Evolutionary conservation across 768 basidiomycete genomes (phyloP).

Genomic region (Cystofilobasidium bisporidii): DNA sequence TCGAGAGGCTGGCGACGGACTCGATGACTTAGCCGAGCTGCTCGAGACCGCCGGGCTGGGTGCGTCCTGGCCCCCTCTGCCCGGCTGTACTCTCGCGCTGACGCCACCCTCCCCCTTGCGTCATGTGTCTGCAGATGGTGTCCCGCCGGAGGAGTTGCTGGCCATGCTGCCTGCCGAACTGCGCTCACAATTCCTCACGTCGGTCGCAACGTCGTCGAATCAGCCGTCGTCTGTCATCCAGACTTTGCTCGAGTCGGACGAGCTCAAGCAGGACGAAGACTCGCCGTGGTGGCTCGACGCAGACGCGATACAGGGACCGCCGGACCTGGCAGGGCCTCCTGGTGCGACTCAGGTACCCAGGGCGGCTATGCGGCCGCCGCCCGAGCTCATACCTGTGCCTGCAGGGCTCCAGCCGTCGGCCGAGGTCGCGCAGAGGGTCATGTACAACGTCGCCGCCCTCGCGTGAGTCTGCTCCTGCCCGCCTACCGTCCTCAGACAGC

Average conservation of each 20-base stretch:
- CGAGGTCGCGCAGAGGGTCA: conserved; percentile 39
- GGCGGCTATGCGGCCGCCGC: conserved; percentile 45
- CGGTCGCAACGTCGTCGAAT: background rate
- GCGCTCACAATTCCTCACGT: conserved; percentile 20
- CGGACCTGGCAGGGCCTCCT: conserved; percentile 25
- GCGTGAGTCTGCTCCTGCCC: conserved; percentile 46
- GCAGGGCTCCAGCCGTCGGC: conserved; percentile 44
- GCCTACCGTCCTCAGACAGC: background rate
- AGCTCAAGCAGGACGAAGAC: conserved; percentile 46
- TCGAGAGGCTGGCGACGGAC: conserved; percentile 39
- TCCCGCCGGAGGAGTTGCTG: conserved; percentile 47
- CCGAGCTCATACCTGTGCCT: background rate
- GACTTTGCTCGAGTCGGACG: conserved; percentile 31
- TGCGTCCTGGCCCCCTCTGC: background rate
- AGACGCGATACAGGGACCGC: conserved; percentile 21
- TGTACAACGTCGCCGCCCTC: conserved; percentile 61
- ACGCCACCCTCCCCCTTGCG: conserved; percentile 43
- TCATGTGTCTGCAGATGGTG: conserved; percentile 56
- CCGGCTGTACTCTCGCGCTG: conserved; percentile 60
- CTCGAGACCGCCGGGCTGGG: conserved; percentile 43
- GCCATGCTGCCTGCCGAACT: conserved; percentile 20
- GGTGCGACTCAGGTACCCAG: conserved; percentile 45
- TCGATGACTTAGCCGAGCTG: conserved; percentile 29
- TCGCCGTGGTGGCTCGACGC: conserved; percentile 61
- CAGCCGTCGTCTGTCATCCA: conserved; percentile 16